Base-by-base conservation (phyloP, 768 basidiomycete genomes). In the Russula abietina region DNA sequence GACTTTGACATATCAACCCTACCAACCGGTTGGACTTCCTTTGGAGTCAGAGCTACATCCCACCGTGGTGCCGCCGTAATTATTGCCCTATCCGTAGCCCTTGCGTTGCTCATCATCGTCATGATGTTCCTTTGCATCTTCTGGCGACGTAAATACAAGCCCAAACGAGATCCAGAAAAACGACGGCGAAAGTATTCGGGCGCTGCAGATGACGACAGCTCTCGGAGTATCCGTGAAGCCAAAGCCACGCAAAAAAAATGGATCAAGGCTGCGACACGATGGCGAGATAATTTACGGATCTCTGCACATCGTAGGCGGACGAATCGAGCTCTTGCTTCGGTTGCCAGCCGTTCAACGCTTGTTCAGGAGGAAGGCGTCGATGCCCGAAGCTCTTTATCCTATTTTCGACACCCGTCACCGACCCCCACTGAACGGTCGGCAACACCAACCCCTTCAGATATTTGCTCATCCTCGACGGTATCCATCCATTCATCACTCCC, bases 221-320 rank as follows among this genome's bases (percentile, higher is more conserved):
- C 52, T 33, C 69, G 70, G n/a, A 69, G 68, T 45, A 30, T 65
- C 63, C 79, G 76, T 63, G 81, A 83, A 52, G 71, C 73, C 9
- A 81, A 77, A 57, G 70, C 71, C 5, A 82, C 81, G 64, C 81
- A 85, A 71, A 83, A 81, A 67, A 68, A 85, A 53, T 89, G 87
- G 87, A 78, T 80, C 0, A 79, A 75, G 62, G 87, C 88, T 2
- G 83, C 81, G 1, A 83, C 83, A 9, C 80, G 86, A 49, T 91
- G 89, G 89, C 83, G 78, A 65, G 82, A 81, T 3, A 84, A 85
- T 57, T 79, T 82, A 11, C 82, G 83, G 30, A 77, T 81, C 60
- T 75, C 81, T n/a, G 82, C 83, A 9, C 81, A 87, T 41, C 82
- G 83, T 54, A 78, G 89, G 60, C 74, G 81, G 62, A 78, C 60